phyloP scores from a whole-genome alignment of 352 stramenopile species.

The Phytopythium sindhum region DNA sequence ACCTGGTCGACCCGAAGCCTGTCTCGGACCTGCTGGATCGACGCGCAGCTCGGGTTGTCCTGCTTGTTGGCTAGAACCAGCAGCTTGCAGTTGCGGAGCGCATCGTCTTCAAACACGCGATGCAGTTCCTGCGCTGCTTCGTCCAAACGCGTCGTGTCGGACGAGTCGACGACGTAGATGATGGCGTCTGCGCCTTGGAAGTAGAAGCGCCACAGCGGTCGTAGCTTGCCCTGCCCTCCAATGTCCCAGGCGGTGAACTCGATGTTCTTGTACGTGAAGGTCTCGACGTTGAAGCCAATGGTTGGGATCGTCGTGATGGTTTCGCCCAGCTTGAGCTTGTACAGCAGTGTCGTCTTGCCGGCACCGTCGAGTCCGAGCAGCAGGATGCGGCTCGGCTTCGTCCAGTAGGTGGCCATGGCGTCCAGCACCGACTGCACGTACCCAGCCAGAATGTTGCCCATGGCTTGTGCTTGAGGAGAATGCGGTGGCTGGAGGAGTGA shows the following conservation, averaged over 20 bases:
- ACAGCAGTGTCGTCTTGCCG: constrained; percentile 95
- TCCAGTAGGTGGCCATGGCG: constrained; percentile 28
- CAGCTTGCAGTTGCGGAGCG: constrained; percentile 30
- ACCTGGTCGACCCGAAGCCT: constrained; percentile 28
- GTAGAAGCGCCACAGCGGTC: constrained; percentile 75
- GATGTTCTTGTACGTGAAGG: constrained; percentile 62
- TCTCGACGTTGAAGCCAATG: constrained; percentile 82
- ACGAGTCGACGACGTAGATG: constrained; percentile 84
- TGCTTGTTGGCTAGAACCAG: constrained; percentile 49
- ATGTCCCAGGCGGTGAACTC: constrained; percentile 83
- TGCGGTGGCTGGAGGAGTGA: background rate
- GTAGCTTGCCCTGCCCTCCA: constrained; percentile 66
- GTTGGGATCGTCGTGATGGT: constrained; percentile 65
- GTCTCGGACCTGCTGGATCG: constrained; percentile 19
- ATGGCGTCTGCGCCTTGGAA: constrained; percentile 54
- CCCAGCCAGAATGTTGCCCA: constrained; percentile 30
- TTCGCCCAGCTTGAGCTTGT: constrained; percentile 75
- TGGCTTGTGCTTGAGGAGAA: constrained; percentile 7
- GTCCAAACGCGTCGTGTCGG: constrained; percentile 46
- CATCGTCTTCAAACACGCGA: constrained; percentile 35
- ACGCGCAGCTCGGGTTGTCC: constrained; percentile 27
- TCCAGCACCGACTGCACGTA: constrained; percentile 30
- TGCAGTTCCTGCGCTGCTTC: constrained; percentile 38
- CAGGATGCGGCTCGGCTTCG: constrained; percentile 46
- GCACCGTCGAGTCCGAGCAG: constrained; percentile 92